These are phyloP conservation scores for Yamadazyma sp. DNA, from an alignment of 805 yeast species.

Conservation along the genomic window DNA sequence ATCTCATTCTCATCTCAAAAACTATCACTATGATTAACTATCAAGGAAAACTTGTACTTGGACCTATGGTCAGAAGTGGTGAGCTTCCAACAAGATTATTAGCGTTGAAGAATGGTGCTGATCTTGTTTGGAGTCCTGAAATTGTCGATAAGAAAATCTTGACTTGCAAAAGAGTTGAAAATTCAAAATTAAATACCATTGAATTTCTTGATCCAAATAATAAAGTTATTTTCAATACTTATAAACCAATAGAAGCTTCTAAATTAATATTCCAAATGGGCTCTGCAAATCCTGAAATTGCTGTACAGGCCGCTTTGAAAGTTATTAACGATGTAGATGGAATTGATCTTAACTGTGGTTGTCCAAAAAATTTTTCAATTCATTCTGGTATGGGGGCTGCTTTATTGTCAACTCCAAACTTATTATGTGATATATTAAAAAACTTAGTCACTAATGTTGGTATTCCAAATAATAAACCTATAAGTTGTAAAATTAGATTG, in stretches of 20 bases:
- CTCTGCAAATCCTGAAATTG: slow-evolving; percentile 76
- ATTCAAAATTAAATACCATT: slow-evolving; percentile 53
- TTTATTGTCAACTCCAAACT: slow-evolving; percentile 74
- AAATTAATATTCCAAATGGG: slow-evolving; percentile 88
- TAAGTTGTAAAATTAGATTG: slow-evolving; percentile 86
- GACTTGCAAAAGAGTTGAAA: slow-evolving; percentile 62
- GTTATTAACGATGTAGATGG: slow-evolving; percentile 88
- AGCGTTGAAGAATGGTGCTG: slow-evolving; percentile 84
- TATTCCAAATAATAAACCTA: slow-evolving; percentile 67
- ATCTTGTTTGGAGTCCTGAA: slow-evolving; percentile 93
- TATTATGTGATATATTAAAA: slow-evolving; percentile 63
- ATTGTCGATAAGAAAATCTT: slow-evolving; percentile 82
- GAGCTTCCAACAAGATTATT: slow-evolving; percentile 87
- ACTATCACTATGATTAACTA: slow-evolving; percentile 35
- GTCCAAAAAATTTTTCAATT: slow-evolving; percentile 93
- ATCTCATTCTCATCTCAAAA: slow-evolving; percentile 1
- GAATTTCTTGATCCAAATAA: slow-evolving; percentile 50
- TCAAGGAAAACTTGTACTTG: slow-evolving; percentile 77
- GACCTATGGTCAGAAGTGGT: slow-evolving; percentile 97
- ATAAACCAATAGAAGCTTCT: slow-evolving; percentile 57
- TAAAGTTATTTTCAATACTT: slow-evolving; percentile 69
- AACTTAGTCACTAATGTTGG: slow-evolving; percentile 80
- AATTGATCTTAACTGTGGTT: slow-evolving; percentile 92
- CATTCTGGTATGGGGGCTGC: slow-evolving; percentile 99
- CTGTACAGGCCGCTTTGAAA: slow-evolving; percentile 81